Conservation (phyloP, 768 basidiomycete species). For the Grammothele lineata region DNA sequence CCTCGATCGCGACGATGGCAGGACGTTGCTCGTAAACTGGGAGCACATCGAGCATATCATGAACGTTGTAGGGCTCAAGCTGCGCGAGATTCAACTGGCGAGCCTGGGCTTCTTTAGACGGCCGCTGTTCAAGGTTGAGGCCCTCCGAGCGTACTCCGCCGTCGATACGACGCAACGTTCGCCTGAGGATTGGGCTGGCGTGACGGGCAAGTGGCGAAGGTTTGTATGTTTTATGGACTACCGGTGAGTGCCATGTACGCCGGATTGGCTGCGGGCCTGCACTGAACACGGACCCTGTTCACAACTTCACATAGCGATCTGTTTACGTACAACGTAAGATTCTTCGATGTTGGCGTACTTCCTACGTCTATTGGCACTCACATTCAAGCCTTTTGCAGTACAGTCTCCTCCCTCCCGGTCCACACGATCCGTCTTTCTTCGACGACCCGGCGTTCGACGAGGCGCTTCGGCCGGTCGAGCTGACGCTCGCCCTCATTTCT, state of each 20-base stretch:
- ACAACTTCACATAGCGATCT: background rate
- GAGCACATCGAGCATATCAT: constrained; percentile 54
- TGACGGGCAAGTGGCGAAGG: constrained; percentile 71
- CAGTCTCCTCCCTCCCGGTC: constrained; percentile 12
- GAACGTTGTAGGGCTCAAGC: constrained; percentile 25
- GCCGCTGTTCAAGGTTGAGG: constrained; percentile 50
- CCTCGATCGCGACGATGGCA: constrained; percentile 18
- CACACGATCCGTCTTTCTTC: constrained; percentile 36
- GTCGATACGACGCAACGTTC: constrained; percentile 33
- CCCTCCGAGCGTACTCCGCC: constrained; percentile 51
- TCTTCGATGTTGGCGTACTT: too few relatives aligned
- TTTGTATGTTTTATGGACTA: constrained; percentile 83
- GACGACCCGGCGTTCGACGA: constrained; percentile 57
- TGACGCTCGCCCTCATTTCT: constrained; percentile 45
- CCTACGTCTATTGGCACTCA: background rate
- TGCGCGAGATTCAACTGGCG: constrained; percentile 18
- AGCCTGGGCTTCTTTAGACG: constrained; percentile 29
- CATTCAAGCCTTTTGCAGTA: constrained; percentile 3
- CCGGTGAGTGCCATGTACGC: constrained; percentile 36
- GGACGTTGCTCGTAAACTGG: constrained; percentile 47
- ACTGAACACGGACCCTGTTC: background rate
- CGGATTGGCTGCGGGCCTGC: too few relatives aligned
- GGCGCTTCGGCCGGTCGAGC: constrained; percentile 58
- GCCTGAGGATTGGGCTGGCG: constrained; percentile 66
- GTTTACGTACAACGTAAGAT: constrained; percentile 25